phyloP scores from a whole-genome alignment of 306 rosid genomes.

The Castanea crenata region DNA sequence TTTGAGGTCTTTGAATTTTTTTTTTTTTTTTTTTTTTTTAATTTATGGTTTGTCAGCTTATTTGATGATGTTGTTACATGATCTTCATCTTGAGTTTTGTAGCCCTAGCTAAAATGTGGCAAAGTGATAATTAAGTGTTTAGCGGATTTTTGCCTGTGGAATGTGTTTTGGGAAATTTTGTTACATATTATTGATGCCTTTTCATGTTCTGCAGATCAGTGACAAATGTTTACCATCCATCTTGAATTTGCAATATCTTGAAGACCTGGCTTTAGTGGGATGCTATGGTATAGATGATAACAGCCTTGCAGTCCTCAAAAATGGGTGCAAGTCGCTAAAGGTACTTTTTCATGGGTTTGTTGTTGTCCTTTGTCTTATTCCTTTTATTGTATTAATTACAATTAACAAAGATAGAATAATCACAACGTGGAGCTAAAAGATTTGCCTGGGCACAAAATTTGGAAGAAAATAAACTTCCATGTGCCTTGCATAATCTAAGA shows the following conservation, averaged over 20 bases:
- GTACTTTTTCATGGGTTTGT: slow-evolving; percentile 39
- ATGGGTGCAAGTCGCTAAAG: slow-evolving; percentile 78
- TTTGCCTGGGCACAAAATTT: neutral
- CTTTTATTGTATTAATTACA: neutral
- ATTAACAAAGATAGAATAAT: neutral
- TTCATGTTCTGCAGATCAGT: slow-evolving; percentile 57
- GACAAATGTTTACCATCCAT: slow-evolving; percentile 79
- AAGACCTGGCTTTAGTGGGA: slow-evolving; percentile 87
- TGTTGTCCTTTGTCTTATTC: neutral
- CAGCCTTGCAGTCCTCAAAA: slow-evolving; percentile 53
- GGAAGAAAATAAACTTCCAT: neutral
- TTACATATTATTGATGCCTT: slow-evolving; percentile 9
- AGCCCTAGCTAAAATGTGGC: neutral
- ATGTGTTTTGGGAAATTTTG: slow-evolving; percentile 8
- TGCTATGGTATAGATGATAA: slow-evolving; percentile 80
- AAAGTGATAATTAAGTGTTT: neutral
- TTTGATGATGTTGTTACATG: neutral
- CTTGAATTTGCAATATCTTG: slow-evolving; percentile 66
- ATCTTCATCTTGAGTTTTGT: neutral
- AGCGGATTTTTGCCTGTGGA: neutral
- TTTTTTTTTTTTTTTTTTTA: neutral
- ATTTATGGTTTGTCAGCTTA: neutral
- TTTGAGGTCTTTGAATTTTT: neutral
- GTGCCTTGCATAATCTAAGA: neutral
- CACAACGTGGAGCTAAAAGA: neutral